phyloP scores from a whole-genome alignment of 2,329 filamentous ascomycete species.

The Sclerotinia sclerotiorum region DNA sequence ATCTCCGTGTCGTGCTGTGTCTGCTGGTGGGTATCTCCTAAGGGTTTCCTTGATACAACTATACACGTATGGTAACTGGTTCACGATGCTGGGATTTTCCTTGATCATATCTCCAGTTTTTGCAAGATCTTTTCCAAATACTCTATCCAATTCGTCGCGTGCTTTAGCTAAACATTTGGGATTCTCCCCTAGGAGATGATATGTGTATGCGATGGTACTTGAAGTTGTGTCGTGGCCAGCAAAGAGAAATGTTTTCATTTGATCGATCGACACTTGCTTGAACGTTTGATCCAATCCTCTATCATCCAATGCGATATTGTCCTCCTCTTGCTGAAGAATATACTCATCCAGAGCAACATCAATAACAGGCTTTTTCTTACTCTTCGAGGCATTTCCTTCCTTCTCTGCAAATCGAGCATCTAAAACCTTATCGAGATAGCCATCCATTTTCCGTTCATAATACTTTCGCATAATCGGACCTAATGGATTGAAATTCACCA shows the following conservation, averaged over 20 bases:
- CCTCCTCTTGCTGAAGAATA: constrained; percentile 25
- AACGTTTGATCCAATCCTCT: constrained; percentile 28
- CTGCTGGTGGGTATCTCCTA: constrained; percentile 31
- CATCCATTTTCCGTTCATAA: constrained; percentile 33
- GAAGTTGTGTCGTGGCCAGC: constrained; percentile 35
- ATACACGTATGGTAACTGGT: constrained; percentile 30
- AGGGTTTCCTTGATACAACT: constrained; percentile 35
- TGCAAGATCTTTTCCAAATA: constrained; percentile 31
- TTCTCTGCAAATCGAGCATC: constrained; percentile 29
- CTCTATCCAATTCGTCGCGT: constrained; percentile 31
- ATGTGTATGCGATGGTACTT: constrained; percentile 30
- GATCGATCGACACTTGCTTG: constrained; percentile 28
- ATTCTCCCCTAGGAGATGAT: constrained; percentile 30
- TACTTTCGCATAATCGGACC: constrained; percentile 29
- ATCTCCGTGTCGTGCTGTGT: constrained; percentile 26
- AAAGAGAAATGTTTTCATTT: constrained; percentile 32
- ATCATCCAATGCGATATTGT: constrained; percentile 13
- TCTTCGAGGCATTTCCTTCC: constrained; percentile 13
- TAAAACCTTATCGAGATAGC: constrained; percentile 31
- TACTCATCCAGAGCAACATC: constrained; percentile 32
- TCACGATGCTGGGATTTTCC: constrained; percentile 28
- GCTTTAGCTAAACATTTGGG: constrained; percentile 28
- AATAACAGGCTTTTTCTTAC: constrained; percentile 29
- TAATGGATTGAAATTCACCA: constrained; percentile 27
- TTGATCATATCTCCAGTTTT: constrained; percentile 23